These are phyloP conservation scores for Euryodendron excelsum DNA, from an alignment of 148 eudicot species.

Conservation along the genomic window DNA sequence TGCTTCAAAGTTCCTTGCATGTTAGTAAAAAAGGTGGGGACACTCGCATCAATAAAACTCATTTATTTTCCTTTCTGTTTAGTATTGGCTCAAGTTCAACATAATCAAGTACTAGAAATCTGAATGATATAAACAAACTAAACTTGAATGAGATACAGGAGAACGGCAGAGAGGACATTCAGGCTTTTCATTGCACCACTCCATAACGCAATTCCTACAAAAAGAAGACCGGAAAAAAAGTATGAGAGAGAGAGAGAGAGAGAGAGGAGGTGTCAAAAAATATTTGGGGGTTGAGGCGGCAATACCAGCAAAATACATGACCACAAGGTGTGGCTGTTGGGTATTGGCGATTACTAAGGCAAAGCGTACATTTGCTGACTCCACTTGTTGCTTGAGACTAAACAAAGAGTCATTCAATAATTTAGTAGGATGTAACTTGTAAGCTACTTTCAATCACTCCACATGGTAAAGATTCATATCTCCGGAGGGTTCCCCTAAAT, in stretches of 20 bases:
- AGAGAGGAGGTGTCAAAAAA: not conserved
- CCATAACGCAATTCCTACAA: slow-evolving; percentile 95
- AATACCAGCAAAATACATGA: slow-evolving; percentile 98
- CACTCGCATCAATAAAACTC: not conserved
- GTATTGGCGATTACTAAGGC: slow-evolving; percentile 85
- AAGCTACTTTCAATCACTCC: not conserved
- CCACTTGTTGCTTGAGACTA: slow-evolving; percentile 56
- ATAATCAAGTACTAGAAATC: slow-evolving; percentile 51
- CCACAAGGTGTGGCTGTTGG: slow-evolving; percentile 99
- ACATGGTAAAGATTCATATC: not conserved
- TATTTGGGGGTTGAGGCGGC: slow-evolving; percentile 8
- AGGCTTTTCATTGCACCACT: slow-evolving; percentile 99
- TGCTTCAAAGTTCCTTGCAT: not conserved
- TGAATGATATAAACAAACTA: slow-evolving; percentile 92
- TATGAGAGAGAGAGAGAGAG: not conserved
- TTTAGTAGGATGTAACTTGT: not conserved
- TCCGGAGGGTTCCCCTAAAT: not conserved
- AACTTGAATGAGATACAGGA: slow-evolving; percentile 82
- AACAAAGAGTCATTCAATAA: not conserved
- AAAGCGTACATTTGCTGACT: slow-evolving; percentile 86
- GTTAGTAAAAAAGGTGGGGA: not conserved
- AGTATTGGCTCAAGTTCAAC: not conserved
- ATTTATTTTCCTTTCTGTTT: not conserved
- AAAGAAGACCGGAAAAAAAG: not conserved
- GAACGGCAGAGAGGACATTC: slow-evolving; percentile 98